Percentiles rank a stretch among this genome's conserved stretches.
These are phyloP conservation scores for Psilocybe azurescens DNA, from an alignment of 768 basidiomycete genomes.

Conservation along the genomic window DNA sequence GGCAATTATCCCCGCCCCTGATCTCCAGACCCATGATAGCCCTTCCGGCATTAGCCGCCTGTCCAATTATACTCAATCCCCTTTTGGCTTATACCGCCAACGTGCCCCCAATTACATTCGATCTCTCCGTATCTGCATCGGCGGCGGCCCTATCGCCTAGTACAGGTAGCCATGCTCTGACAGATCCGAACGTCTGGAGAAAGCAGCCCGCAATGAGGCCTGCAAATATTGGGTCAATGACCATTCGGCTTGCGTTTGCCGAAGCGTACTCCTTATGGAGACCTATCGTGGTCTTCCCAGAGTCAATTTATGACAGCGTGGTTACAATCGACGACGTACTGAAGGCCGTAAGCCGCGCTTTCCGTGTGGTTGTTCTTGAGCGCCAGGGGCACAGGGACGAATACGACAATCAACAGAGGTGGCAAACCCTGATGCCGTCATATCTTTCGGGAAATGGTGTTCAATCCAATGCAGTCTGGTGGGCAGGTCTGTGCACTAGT, in stretches of 20 bases:
- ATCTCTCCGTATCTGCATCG: not conserved
- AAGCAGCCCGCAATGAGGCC: constrained; percentile 1
- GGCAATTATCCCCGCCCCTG: not conserved
- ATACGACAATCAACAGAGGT: not conserved
- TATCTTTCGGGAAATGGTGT: not conserved
- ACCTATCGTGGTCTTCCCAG: constrained; percentile 11
- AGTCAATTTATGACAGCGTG: constrained; percentile 3
- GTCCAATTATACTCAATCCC: constrained; percentile 2
- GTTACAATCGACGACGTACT: constrained; percentile 9
- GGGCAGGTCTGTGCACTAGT: constrained; percentile 8
- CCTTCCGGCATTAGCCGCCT: not conserved
- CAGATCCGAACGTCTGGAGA: not conserved
- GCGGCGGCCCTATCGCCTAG: not conserved
- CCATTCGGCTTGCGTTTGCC: not conserved
- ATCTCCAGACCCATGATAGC: not conserved
- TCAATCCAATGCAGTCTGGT: not conserved
- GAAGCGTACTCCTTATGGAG: not conserved
- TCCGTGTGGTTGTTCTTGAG: constrained; percentile 2
- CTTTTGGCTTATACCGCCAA: not conserved
- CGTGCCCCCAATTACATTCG: not conserved
- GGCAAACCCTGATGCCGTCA: not conserved
- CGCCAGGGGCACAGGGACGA: not conserved
- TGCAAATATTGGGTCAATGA: constrained; percentile 4
- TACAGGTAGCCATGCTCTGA: not conserved
- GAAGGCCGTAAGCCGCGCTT: constrained; percentile 1